phyloP scores from a whole-genome alignment of 495 filamentous ascomycete species.

The Cercophora newfieldiana region DNA sequence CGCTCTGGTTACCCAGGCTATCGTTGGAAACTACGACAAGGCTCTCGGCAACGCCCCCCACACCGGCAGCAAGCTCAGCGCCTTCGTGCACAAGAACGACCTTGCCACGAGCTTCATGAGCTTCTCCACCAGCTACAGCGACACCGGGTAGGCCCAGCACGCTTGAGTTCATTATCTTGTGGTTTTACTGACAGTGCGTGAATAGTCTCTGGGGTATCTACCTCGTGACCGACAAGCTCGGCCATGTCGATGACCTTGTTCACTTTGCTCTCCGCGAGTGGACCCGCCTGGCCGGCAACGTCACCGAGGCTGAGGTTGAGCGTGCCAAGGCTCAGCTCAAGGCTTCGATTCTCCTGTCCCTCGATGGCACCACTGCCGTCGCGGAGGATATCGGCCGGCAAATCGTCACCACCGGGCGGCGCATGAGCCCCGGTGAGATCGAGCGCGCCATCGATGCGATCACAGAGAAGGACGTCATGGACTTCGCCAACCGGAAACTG shows the following conservation, averaged over 20 bases:
- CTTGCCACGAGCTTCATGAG: constrained; percentile 99
- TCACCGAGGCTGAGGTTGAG: constrained; percentile 89
- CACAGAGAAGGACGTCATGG: constrained; percentile 95
- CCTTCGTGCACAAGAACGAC: constrained; percentile 85
- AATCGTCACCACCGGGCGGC: constrained; percentile 93
- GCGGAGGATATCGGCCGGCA: constrained; percentile 98
- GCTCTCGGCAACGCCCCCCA: constrained; percentile 95
- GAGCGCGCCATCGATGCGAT: constrained; percentile 84
- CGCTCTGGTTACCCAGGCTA: constrained; percentile 93
- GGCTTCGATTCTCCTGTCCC: constrained; percentile 92
- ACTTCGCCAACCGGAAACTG: constrained; percentile 83
- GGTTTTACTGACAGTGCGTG: constrained; percentile 17
- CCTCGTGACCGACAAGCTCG: constrained; percentile 87
- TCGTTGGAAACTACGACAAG: constrained; percentile 99
- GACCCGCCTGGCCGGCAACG: constrained; percentile 84
- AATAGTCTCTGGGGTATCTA: constrained; percentile 98
- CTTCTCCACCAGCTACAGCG: constrained; percentile 99
- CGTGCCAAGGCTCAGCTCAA: constrained; percentile 99
- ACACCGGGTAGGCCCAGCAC: constrained; percentile 77
- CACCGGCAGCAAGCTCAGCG: constrained; percentile 96
- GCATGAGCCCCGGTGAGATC: constrained; percentile 89
- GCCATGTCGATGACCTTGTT: constrained; percentile 86
- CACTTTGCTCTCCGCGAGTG: constrained; percentile 99
- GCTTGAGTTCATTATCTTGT: background rate
- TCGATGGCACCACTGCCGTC: constrained; percentile 95